Evolutionary conservation across 164 flowering plant species (phyloP).

Genomic region (Stephania japonica): DNA sequence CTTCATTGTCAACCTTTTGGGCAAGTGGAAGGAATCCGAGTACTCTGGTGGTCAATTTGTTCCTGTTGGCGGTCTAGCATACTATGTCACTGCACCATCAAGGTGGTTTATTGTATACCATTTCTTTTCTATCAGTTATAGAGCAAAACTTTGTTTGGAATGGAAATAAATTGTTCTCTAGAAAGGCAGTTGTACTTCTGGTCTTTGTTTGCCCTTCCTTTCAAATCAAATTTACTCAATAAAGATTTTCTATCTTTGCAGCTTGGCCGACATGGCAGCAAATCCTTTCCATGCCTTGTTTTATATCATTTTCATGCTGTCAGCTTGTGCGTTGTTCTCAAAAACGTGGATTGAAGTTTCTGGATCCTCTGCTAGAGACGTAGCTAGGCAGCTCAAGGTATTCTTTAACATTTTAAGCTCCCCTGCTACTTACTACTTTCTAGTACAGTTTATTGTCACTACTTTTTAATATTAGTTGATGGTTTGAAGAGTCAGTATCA

Average conservation of each 20-base stretch:
- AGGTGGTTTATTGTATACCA: slow-evolving; percentile 20
- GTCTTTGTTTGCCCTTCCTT: not conserved
- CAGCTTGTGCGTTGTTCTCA: slow-evolving; percentile 73
- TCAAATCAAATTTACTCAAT: not conserved
- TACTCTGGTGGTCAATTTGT: slow-evolving; percentile 40
- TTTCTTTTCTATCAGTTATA: not conserved
- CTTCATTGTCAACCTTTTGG: slow-evolving; percentile 44
- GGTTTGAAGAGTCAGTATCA: no score
- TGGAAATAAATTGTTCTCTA: not conserved
- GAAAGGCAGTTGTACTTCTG: not conserved
- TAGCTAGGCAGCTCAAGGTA: slow-evolving; percentile 79
- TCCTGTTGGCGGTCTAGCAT: slow-evolving; percentile 53
- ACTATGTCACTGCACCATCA: slow-evolving; percentile 46
- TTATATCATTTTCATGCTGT: slow-evolving; percentile 62
- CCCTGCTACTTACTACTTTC: no score
- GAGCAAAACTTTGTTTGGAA: not conserved
- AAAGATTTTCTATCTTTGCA: slow-evolving; percentile 23
- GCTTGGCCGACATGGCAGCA: slow-evolving; percentile 69
- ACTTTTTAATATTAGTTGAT: no score
- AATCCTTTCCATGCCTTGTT: slow-evolving; percentile 71
- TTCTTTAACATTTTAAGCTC: not conserved
- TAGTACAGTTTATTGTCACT: no score
- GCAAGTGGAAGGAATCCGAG: slow-evolving; percentile 52
- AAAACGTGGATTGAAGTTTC: slow-evolving; percentile 83
- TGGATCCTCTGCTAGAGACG: slow-evolving; percentile 74